Evolutionary conservation across 106 monocot genomes (phyloP).

Genomic region (Vanilla planifolia): DNA sequence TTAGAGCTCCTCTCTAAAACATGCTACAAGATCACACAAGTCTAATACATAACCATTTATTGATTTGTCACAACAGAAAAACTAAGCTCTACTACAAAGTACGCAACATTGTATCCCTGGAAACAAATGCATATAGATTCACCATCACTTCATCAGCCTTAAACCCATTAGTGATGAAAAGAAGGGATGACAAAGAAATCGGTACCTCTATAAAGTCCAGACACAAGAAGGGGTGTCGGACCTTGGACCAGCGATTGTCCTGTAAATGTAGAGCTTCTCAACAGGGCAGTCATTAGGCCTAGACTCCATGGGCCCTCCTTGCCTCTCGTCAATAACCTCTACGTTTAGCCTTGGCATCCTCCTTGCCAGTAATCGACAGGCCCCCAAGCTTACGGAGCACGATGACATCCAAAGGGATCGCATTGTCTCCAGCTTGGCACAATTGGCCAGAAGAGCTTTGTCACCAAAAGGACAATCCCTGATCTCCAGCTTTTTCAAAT

Average conservation of each 20-base stretch:
- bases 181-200: too few relatives aligned
- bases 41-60: too few relatives aligned
- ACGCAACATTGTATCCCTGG: background rate
- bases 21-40: too few relatives aligned
- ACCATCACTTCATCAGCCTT: too few relatives aligned
- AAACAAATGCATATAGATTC: background rate
- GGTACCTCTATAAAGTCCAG: conserved; percentile 20
- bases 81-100: too few relatives aligned
- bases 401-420: conserved; percentile 97
- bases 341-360: conserved; percentile 69
- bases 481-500: conserved; percentile 60
- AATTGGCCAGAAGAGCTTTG: conserved; percentile 52
- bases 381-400: conserved; percentile 58
- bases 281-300: conserved; percentile 32
- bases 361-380: conserved; percentile 44
- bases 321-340: conserved; percentile 64
- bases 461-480: conserved; percentile 84
- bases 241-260: conserved; percentile 58
- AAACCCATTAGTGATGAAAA: too few relatives aligned
- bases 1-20: background rate
- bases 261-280: conserved; percentile 76
- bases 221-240: conserved; percentile 49
- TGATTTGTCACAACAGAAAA: too few relatives aligned
- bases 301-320: conserved; percentile 13
- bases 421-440: conserved; percentile 78